These are phyloP conservation scores for Lactarius pseudohatsudake DNA, from an alignment of 768 basidiomycete genomes.

Conservation along the genomic window DNA sequence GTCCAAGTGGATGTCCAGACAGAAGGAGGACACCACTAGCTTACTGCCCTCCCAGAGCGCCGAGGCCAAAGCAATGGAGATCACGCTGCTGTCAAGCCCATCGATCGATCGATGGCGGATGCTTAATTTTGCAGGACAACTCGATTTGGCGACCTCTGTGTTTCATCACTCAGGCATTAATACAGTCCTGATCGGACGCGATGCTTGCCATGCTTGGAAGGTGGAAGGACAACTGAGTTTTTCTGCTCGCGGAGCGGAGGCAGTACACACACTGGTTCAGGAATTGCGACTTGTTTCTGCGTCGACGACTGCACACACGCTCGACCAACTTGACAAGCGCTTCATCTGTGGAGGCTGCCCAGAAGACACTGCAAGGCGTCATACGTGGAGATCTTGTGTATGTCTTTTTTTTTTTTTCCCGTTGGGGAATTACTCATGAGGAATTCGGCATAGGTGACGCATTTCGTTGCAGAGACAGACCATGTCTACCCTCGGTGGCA, in stretches of 20 bases:
- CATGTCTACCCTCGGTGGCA: slow-evolving; percentile 16
- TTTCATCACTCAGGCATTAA: slow-evolving; percentile 3
- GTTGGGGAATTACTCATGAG: background rate
- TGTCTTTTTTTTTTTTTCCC: slow-evolving; percentile 6
- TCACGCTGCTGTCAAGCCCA: slow-evolving; percentile 16
- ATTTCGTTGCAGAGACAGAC: slow-evolving; percentile 2
- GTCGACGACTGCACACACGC: slow-evolving; percentile 2
- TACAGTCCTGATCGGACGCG: slow-evolving; percentile 21
- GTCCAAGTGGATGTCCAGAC: slow-evolving; percentile 23
- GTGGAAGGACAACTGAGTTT: slow-evolving; percentile 1
- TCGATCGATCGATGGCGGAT: slow-evolving; percentile 14
- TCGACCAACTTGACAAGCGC: slow-evolving; percentile 10
- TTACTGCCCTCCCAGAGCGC: slow-evolving; percentile 6
- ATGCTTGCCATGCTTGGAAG: slow-evolving; percentile 26
- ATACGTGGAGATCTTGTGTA: slow-evolving; percentile 21
- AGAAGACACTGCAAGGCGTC: background rate
- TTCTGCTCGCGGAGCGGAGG: slow-evolving; percentile 14
- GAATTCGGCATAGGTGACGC: slow-evolving; percentile 13
- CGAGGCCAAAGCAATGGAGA: slow-evolving; percentile 4
- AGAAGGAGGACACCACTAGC: slow-evolving; percentile 1
- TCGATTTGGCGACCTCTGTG: slow-evolving; percentile 24
- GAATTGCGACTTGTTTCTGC: slow-evolving; percentile 2
- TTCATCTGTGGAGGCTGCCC: slow-evolving; percentile 19
- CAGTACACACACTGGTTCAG: slow-evolving; percentile 6
- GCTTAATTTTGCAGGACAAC: slow-evolving; percentile 16